Evolutionary conservation across 495 filamentous ascomycete species (phyloP).

Genomic region (Penicillium lividum): DNA sequence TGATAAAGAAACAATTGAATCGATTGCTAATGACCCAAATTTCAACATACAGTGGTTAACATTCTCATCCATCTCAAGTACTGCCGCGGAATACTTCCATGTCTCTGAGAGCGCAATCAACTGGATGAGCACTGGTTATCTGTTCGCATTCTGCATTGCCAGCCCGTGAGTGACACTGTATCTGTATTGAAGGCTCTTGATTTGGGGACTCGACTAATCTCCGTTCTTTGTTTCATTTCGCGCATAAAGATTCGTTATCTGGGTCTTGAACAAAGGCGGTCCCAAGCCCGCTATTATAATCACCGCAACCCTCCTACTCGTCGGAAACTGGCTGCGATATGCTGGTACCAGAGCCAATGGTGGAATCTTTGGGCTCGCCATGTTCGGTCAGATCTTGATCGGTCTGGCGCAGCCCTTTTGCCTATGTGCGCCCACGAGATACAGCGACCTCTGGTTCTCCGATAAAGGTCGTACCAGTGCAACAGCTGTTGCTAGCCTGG

Average conservation of each 20-base stretch:
- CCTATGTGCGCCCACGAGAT: conserved; percentile 83
- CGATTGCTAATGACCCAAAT: conserved; percentile 8
- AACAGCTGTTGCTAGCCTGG: conserved; percentile 80
- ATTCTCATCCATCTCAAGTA: conserved; percentile 80
- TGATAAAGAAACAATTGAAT: not conserved
- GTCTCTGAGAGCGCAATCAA: conserved; percentile 80
- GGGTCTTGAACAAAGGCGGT: conserved; percentile 74
- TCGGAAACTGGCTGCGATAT: conserved; percentile 94
- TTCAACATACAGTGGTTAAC: conserved; percentile 73
- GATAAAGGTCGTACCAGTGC: conserved; percentile 79
- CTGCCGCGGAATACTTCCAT: conserved; percentile 72
- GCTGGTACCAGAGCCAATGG: conserved; percentile 65
- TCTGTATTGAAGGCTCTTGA: not conserved
- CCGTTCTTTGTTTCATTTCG: not conserved
- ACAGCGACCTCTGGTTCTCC: conserved; percentile 94
- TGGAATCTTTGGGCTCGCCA: conserved; percentile 71
- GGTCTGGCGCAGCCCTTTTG: conserved; percentile 93
- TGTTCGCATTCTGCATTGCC: conserved; percentile 78
- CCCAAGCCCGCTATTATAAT: conserved; percentile 77
- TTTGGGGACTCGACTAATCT: not conserved
- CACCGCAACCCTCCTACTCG: conserved; percentile 69
- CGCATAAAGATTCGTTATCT: conserved; percentile 60
- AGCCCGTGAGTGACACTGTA: conserved; percentile 57
- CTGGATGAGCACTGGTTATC: conserved; percentile 84
- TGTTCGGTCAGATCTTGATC: conserved; percentile 94